Evolutionary conservation across 768 basidiomycete genomes (phyloP).

Genomic region (Tricholoma sp.): DNA sequence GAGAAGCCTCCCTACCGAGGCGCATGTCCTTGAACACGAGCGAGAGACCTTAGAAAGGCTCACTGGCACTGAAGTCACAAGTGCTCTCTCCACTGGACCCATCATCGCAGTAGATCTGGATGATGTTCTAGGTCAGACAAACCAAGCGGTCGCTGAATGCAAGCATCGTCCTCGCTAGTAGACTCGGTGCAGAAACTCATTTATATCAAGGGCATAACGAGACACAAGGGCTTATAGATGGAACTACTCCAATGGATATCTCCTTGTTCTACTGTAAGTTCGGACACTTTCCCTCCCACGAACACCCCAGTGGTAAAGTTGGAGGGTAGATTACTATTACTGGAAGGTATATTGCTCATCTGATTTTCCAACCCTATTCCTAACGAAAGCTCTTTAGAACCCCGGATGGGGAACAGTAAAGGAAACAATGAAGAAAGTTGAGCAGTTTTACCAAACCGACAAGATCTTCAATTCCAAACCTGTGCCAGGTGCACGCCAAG

Average conservation of each 20-base stretch:
- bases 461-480: constrained; percentile 43
- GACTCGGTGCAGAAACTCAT: background rate
- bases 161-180: constrained; percentile 16
- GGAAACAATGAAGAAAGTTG: constrained; percentile 56
- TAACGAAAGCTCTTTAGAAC: constrained; percentile 28
- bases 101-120: constrained; percentile 64
- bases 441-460: constrained; percentile 50
- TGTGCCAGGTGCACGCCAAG: constrained; percentile 59
- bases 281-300: background rate
- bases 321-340: constrained; percentile 59
- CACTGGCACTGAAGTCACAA: constrained; percentile 6
- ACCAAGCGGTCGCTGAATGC: constrained; percentile 53
- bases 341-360: constrained; percentile 51
- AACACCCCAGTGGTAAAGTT: background rate
- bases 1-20: constrained; percentile 4
- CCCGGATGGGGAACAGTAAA: constrained; percentile 57
- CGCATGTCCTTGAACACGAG: constrained; percentile 16
- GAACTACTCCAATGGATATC: constrained; percentile 43
- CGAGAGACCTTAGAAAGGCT: constrained; percentile 24
- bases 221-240: constrained; percentile 30
- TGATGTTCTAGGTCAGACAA: constrained; percentile 65
- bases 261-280: constrained; percentile 58
- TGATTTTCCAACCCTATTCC: background rate
- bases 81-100: constrained; percentile 25
- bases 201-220: constrained; percentile 58